phyloP scores from a whole-genome alignment of 2,329 filamentous ascomycete genomes.

The Coleophoma crateriformis region DNA sequence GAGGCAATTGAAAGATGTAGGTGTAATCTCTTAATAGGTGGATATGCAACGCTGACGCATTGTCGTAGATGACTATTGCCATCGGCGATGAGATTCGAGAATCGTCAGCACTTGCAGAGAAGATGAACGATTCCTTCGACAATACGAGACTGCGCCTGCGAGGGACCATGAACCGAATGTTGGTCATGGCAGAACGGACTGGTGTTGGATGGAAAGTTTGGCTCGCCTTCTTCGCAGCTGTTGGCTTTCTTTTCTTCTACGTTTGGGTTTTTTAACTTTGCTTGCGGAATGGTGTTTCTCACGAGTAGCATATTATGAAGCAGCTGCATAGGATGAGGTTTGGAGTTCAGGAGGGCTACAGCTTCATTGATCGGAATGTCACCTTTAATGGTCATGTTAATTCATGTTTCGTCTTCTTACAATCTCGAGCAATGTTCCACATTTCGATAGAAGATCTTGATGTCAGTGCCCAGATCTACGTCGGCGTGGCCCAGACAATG shows the following conservation, averaged over 20 bases:
- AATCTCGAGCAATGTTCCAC: no score
- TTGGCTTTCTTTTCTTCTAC: slow-evolving; percentile 80
- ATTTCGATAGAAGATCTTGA: not conserved
- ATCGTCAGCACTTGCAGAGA: slow-evolving; percentile 80
- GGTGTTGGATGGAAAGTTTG: slow-evolving; percentile 96
- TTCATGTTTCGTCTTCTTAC: slow-evolving; percentile 1
- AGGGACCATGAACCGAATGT: slow-evolving; percentile 96
- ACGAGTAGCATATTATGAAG: not conserved
- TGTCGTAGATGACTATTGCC: slow-evolving; percentile 72
- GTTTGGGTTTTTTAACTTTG: slow-evolving; percentile 75
- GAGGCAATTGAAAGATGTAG: slow-evolving; percentile 78
- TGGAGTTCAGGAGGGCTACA: slow-evolving; percentile 2
- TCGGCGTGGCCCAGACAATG: slow-evolving; percentile 2
- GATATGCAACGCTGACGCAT: not conserved
- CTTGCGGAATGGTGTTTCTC: not conserved
- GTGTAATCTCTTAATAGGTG: slow-evolving; percentile 27
- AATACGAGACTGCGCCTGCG: slow-evolving; percentile 72
- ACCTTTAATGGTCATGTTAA: slow-evolving; percentile 5
- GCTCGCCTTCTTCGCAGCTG: slow-evolving; percentile 80
- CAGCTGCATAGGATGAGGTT: not conserved
- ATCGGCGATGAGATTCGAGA: slow-evolving; percentile 96
- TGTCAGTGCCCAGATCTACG: not conserved
- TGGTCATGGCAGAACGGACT: slow-evolving; percentile 88
- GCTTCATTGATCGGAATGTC: slow-evolving; percentile 4
- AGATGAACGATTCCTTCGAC: slow-evolving; percentile 95